Base-by-base conservation (phyloP, 257 asterid species). In the Petunia axillaris region DNA sequence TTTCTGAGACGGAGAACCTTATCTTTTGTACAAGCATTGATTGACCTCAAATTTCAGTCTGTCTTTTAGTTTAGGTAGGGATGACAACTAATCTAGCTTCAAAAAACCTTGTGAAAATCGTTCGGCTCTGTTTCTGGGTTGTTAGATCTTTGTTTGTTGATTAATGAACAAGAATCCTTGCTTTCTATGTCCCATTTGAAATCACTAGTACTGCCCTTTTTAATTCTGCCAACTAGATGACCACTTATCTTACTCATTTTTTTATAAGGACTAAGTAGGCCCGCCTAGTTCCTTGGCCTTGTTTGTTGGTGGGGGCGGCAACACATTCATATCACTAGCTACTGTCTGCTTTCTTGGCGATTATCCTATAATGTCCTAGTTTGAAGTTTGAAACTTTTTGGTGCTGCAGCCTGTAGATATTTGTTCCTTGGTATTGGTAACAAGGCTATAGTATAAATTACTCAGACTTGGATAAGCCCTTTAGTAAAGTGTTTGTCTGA, bases 401-500 rank as follows among this genome's bases (percentile, higher is more conserved):
- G 70, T 77, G 73, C 36, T 77, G 8, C 43, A 77, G 46, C 41
- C 57, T 73, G 58, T 73, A 73, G 78, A 35, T 36, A 73, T 73
- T 25, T 73, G 78, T 46, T 36, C 62, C 60, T 50, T 73, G 0
- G 1, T 73, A 46, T 50, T 73, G 0, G 1, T 73, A 46, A 50
- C 50, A 43, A 73, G 53, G 78, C 78, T 13, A 36, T 73, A 13
- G 13, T 50, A 36, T 50, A 73, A 50, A 73, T 35, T 73, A 73
- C 62, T 73, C 78, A 73, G 43, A 50, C 37, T 73, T 73, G 78
- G 78, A 73, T 73, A 50, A 73, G 78, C 36, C 78, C 13, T 73
- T 50, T 50, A 52, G 57, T n/a, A 35, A 48, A 48, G 36, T 50
- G 36, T 5, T 73, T 77, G 70, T 41, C 70, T 74, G 44, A 13